Evolutionary conservation across 2,329 filamentous ascomycete genomes (phyloP), one percentile per base, ranked within the genome.

Genomic region (Sporothrix pseudoabietina): DNA sequence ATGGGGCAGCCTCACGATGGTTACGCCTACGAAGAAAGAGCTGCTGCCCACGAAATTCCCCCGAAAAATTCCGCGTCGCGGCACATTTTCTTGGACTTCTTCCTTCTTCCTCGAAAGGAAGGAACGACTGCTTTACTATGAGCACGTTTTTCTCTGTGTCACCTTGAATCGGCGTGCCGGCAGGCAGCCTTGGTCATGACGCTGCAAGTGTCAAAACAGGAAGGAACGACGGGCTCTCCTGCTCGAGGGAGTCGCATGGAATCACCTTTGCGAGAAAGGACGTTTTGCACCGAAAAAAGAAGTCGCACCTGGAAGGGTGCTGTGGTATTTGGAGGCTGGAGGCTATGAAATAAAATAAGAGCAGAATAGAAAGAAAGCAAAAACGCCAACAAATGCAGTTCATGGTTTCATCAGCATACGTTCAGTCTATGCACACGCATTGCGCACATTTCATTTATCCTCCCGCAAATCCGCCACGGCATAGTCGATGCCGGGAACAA

Each of bases 401-500:
- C 44, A 69, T 69, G 39, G 39, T 16, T 49, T 66, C 61, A 22
- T 47, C 39, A 66, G 26, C 16, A 44, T 30, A 5, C 39, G 61
- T 47, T 10, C 30, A 39, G 10, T 66, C 39, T 2, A 30, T 30
- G n/a, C 5, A 26, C 16, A n/a, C n/a, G n/a, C n/a, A n/a, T n/a
- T 3, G 12, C 32, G 19, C 68, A 4, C 26, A 2, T 47, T n/a
- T 19, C n/a, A 72, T 19, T 35, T 12, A 12, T 72, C 41, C 19
- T 49, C 32, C 16, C 88, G 83, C 72, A 89, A 78, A 77, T 90
- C 88, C 41, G 87, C 82, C 7, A 89, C 83, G 63, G 85, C 83
- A 77, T 88, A 89, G n/a, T 91, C 86, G 77, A 93, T 82, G 74
- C 87, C 88, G 65, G 88, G 85, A 32, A 86, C 88, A 80, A 93